Conservation (phyloP, 129 eudicot species). For the Saposhnikovia divaricata region DNA sequence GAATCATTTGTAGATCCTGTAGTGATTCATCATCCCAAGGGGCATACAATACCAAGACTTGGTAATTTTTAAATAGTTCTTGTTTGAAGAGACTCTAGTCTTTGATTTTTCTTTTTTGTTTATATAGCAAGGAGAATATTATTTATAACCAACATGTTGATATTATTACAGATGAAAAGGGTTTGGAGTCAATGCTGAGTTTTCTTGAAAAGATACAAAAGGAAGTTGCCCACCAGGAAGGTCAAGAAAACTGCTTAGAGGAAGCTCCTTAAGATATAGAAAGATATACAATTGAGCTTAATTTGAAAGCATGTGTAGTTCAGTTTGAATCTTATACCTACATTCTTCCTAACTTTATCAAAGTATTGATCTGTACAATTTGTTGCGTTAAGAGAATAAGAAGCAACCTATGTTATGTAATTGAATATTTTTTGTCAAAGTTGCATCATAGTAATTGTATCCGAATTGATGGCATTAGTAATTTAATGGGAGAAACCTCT, state of each 20-base stretch:
- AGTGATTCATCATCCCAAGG: constrained; percentile 77
- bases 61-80: constrained; percentile 27
- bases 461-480: neutral
- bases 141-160: neutral
- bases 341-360: neutral
- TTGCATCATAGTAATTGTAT: neutral
- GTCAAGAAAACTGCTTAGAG: constrained; percentile 2
- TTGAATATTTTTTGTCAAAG: neutral
- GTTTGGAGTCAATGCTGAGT: constrained; percentile 34
- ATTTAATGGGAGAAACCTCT: neutral
- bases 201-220: constrained; percentile 55
- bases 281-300: neutral
- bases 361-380: neutral
- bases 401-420: neutral
- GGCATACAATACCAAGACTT: constrained; percentile 74
- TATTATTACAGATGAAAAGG: constrained; percentile 42
- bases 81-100: neutral
- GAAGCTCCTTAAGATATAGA: neutral
- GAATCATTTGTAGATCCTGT: constrained; percentile 48
- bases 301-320: neutral
- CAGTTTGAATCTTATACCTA: neutral
- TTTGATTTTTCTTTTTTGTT: neutral
- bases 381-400: neutral
- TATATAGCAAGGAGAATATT: neutral
- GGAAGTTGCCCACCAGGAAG: constrained; percentile 28